Percentiles rank a stretch among this genome's conserved stretches.
Evolutionary conservation across 1,284 basidiomycete genomes (phyloP).

Genomic region (Irpex lacteus): DNA sequence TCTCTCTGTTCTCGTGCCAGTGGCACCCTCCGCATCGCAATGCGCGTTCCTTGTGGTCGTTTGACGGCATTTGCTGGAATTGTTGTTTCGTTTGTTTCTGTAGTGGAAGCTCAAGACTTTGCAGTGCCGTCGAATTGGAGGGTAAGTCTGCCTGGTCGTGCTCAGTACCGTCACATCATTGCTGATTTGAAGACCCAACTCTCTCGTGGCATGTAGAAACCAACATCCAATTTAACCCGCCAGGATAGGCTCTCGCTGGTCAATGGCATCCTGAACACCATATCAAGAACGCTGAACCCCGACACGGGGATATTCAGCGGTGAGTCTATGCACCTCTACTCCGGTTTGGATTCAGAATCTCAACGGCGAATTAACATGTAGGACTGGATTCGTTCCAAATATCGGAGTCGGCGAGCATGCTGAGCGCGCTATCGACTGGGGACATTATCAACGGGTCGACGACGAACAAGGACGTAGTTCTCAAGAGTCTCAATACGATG

Average conservation of each 20-base stretch:
- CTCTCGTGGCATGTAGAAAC: background rate
- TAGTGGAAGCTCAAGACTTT: background rate
- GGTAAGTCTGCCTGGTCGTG: background rate
- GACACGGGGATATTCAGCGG: background rate
- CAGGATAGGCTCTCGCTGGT: background rate
- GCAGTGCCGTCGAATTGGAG: background rate
- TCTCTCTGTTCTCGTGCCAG: too few species aligned
- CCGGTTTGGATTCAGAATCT: background rate
- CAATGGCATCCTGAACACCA: background rate
- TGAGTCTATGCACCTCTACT: background rate
- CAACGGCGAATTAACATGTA: background rate
- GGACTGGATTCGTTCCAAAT: background rate
- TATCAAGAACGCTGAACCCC: background rate
- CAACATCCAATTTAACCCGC: background rate
- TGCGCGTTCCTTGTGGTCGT: too few species aligned
- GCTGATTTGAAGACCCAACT: background rate
- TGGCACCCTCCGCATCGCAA: too few species aligned
- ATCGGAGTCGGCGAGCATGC: background rate
- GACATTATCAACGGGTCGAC: background rate
- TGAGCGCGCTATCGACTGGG: background rate
- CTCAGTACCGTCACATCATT: too few species aligned
- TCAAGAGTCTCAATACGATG: background rate
- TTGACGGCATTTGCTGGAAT: background rate
- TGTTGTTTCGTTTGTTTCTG: background rate
- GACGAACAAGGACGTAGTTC: background rate